Conservation (phyloP, 2,329 filamentous ascomycete species). For the Arthrobotrys iridis region DNA sequence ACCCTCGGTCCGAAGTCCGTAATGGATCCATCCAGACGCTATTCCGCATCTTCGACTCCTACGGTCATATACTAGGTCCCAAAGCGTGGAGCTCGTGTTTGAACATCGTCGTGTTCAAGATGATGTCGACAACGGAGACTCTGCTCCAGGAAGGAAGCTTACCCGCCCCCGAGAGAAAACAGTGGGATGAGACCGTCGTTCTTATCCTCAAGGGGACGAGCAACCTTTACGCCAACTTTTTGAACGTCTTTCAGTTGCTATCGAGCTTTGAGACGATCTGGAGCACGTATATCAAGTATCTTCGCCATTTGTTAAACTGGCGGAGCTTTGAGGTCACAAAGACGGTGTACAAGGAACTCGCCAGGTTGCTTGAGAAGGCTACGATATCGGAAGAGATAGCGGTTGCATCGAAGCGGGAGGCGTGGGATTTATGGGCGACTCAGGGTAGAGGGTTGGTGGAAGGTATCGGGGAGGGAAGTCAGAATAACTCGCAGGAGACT, state of each 20-base stretch:
- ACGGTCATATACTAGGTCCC: constrained; percentile 79
- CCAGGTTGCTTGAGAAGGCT: constrained; percentile 69
- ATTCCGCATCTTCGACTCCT: constrained; percentile 89
- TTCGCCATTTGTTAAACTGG: constrained; percentile 72
- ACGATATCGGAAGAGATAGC: constrained; percentile 62
- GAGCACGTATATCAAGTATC: constrained; percentile 76
- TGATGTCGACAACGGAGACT: constrained; percentile 63
- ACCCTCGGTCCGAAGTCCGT: constrained; percentile 77
- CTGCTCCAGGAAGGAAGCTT: constrained; percentile 59
- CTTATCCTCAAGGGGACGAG: constrained; percentile 78
- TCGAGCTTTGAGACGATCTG: constrained; percentile 77
- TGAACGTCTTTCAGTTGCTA: constrained; percentile 75
- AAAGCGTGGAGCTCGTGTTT: constrained; percentile 86
- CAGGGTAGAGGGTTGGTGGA: constrained; percentile 57
- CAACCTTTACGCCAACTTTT: constrained; percentile 77
- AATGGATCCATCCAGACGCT: constrained; percentile 91
- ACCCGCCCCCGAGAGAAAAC: constrained; percentile 60
- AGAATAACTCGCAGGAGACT: constrained; percentile 73
- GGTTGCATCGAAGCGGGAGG: constrained; percentile 67
- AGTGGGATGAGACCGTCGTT: constrained; percentile 79
- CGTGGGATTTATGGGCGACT: constrained; percentile 75
- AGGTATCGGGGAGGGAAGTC: constrained; percentile 61
- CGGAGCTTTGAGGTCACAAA: constrained; percentile 76
- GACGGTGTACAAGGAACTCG: constrained; percentile 74
- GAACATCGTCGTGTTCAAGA: constrained; percentile 79